phyloP scores from a whole-genome alignment of 495 filamentous ascomycete species.

The Aspergillus affinis region DNA sequence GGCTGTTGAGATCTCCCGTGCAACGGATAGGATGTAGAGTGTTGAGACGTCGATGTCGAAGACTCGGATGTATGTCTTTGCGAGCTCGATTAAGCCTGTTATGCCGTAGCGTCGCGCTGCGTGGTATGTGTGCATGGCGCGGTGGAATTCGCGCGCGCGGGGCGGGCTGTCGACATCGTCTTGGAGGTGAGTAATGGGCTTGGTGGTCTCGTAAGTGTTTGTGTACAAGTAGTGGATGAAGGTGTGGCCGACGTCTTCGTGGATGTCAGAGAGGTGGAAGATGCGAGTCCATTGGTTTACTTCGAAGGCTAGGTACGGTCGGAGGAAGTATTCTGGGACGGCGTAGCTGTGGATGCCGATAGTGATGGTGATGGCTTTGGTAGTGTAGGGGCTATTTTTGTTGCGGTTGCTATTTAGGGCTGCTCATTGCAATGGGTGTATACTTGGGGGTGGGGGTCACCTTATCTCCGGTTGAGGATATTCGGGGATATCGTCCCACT shows the following conservation, averaged over 20 bases:
- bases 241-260: slow-evolving; percentile 21
- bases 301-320: slow-evolving; percentile 21
- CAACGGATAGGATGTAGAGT: slow-evolving; percentile 5
- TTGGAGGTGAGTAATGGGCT: not conserved
- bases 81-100: not conserved
- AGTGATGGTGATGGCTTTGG: slow-evolving; percentile 7
- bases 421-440: not conserved
- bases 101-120: slow-evolving; percentile 9
- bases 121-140: slow-evolving; percentile 6
- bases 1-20: slow-evolving; percentile 4
- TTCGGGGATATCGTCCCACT: not conserved
- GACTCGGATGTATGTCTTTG: slow-evolving; percentile 11
- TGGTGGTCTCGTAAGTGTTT: slow-evolving; percentile 14
- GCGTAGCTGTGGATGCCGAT: slow-evolving; percentile 37
- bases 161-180: not conserved
- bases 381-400: slow-evolving; percentile 6
- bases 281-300: slow-evolving; percentile 70
- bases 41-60: slow-evolving; percentile 9
- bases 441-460: not conserved
- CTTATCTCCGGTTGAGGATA: slow-evolving; percentile 2
- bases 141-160: slow-evolving; percentile 9
- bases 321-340: slow-evolving; percentile 14
- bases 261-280: slow-evolving; percentile 8
- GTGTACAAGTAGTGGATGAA: slow-evolving; percentile 19
- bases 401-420: not conserved